Evolutionary conservation across 129 eudicot species (phyloP), one percentile per base, ranked within the genome.

Genomic region (Pseudognaphalium luteoalbum): DNA sequence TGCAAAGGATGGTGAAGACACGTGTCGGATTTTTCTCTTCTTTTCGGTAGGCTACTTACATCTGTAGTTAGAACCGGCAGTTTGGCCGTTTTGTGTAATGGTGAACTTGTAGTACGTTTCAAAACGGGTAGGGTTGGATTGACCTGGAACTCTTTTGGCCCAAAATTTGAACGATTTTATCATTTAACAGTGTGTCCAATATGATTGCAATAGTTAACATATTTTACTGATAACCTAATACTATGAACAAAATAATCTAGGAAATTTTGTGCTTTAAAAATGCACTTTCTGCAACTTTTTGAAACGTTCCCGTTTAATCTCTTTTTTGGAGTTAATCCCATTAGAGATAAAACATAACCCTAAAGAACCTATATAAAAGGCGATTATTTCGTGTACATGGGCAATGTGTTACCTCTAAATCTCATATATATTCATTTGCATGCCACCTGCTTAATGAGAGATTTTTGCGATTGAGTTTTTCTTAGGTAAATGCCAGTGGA

Each of bases 401-500:
- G 62, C 9, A 57, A 57, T 6, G 19, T n/a, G 0, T 28, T 29
- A 57, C 11, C 12, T 57, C 9, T 57, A 19, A 32, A 21, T 63
- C 67, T 62, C 34, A 5, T 63, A 64, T 33, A 63, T 63, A 12
- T 15, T 28, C 42, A 63, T 63, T 29, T 61, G 68, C 42, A 28
- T 63, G 15, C 37, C 37, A 63, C 8, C 41, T 9, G 35, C 68
- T 63, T 65, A 1, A 65, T 65, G 21, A 32, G 41, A 32, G 41
- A 33, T 65, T 34, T n/a, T 65, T 35, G 61, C 19, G 37, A 17
- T 15, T 3, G 1, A 14, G 7, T 73, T 59, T 63, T 54, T 34
- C 69, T n/a, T 70, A 91, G 94, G 97, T 91, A 33, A 91, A 91
- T 52, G 93, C 94, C 10, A 91, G 91, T 66, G 97, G 94, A 33